Percentiles rank a stretch among this genome's conserved stretches.
These are phyloP conservation scores for Ilex paraguariensis DNA, from an alignment of 305 asterid species.

Conservation along the genomic window DNA sequence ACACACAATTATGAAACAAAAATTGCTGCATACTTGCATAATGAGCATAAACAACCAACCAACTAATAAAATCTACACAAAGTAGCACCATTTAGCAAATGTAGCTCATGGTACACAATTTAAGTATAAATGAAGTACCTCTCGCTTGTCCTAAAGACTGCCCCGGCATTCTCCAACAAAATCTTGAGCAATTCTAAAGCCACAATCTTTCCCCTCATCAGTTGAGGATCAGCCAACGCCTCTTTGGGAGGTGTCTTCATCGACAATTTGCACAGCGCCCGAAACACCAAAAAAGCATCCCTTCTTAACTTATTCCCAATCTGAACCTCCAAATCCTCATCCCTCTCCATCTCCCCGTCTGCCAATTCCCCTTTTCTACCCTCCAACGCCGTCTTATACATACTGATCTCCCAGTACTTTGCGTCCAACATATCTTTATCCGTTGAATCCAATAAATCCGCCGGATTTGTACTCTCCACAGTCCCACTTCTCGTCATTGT, in stretches of 20 bases:
- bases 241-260: conserved; percentile 99
- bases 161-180: conserved; percentile 97
- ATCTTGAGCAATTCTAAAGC: conserved; percentile 96
- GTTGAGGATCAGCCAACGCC: conserved; percentile 77
- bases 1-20: conserved; percentile 13
- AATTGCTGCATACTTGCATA: conserved; percentile 1
- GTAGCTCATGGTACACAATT: not conserved
- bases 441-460: conserved; percentile 95
- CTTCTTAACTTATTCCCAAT: conserved; percentile 92
- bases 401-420: conserved; percentile 98
- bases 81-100: not conserved
- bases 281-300: conserved; percentile 92
- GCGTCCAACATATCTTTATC: conserved; percentile 99
- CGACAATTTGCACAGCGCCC: conserved; percentile 92
- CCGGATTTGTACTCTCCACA: conserved; percentile 93
- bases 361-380: conserved; percentile 96
- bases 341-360: conserved; percentile 90
- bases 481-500: conserved; percentile 86
- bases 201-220: conserved; percentile 96
- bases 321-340: conserved; percentile 95
- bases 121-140: conserved; percentile 35
- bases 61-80: not conserved
- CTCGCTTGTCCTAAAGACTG: conserved; percentile 92
- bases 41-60: too few species aligned
- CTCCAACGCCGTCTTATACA: conserved; percentile 96